A percentile compares a stretch with the other conserved stretches of the same genome.
Evolutionary conservation across 176 grass and related monocot genomes (phyloP).

Genomic region (Dactylis glomerata): DNA sequence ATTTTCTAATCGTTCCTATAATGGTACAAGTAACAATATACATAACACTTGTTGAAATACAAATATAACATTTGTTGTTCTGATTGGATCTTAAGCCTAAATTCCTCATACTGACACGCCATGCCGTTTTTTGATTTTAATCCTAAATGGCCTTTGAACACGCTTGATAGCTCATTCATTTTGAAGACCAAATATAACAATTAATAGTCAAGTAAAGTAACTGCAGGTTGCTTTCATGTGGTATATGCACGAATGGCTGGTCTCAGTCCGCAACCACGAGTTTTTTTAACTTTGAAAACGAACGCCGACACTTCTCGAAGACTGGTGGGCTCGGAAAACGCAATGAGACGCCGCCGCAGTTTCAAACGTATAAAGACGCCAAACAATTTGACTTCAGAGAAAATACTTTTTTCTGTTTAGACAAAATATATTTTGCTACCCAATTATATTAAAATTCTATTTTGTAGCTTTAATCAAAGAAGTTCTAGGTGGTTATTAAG

Average conservation of each 20-base stretch:
- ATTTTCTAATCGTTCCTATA: too few relatives aligned
- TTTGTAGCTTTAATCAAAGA: not conserved
- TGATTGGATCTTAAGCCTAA: too few relatives aligned
- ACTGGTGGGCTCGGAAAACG: not conserved
- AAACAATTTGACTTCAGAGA: not conserved
- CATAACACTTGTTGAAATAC: too few relatives aligned
- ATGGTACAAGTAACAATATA: too few relatives aligned
- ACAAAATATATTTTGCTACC: not conserved
- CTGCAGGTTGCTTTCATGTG: not conserved
- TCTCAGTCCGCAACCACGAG: constrained; percentile 3
- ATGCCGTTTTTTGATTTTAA: not conserved
- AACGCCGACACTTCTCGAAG: constrained; percentile 28
- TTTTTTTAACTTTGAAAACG: not conserved
- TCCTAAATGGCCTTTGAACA: not conserved
- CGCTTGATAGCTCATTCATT: not conserved
- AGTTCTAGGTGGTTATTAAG: not conserved
- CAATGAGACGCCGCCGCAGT: not conserved
- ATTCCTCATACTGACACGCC: too few relatives aligned
- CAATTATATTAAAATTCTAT: too few relatives aligned
- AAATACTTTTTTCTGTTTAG: not conserved
- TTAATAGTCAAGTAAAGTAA: not conserved
- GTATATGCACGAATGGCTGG: not conserved
- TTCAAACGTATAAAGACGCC: not conserved
- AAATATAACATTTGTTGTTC: too few relatives aligned
- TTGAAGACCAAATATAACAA: not conserved